Percentiles rank a stretch among this genome's conserved stretches.
These are phyloP conservation scores for Aspergillus sparsus DNA, from an alignment of 495 filamentous ascomycete species.

Conservation along the genomic window DNA sequence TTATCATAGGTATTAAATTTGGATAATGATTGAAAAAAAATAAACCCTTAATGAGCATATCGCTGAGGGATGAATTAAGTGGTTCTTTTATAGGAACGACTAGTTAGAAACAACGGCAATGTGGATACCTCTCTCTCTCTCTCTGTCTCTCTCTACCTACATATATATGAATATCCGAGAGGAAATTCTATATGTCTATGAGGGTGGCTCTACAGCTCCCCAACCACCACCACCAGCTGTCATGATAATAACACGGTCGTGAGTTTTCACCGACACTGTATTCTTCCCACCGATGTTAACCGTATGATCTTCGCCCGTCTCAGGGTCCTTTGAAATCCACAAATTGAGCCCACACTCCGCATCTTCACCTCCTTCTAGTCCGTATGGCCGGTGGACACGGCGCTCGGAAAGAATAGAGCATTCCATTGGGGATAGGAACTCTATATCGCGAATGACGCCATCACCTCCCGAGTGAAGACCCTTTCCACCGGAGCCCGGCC, in stretches of 20 bases:
- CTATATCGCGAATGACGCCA: slow-evolving; percentile 90
- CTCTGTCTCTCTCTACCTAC: too few relatives aligned
- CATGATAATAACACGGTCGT: slow-evolving; percentile 81
- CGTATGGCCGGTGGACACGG: slow-evolving; percentile 85
- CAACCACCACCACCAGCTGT: slow-evolving; percentile 57
- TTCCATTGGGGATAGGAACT: slow-evolving; percentile 87
- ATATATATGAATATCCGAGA: not conserved
- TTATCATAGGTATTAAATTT: too few relatives aligned
- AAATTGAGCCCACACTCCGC: slow-evolving; percentile 78
- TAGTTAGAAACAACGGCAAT: too few relatives aligned
- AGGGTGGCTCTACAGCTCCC: not conserved
- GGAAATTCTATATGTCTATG: not conserved
- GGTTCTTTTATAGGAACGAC: not conserved
- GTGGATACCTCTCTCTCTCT: too few relatives aligned
- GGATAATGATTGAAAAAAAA: too few relatives aligned
- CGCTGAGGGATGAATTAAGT: not conserved
- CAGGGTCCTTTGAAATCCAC: slow-evolving; percentile 70
- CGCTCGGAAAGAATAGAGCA: slow-evolving; percentile 88
- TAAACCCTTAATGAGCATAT: too few relatives aligned
- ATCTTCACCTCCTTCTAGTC: slow-evolving; percentile 82
- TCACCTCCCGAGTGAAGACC: slow-evolving; percentile 84
- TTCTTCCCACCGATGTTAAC: slow-evolving; percentile 95
- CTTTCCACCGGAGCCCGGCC: slow-evolving; percentile 63
- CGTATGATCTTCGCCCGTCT: slow-evolving; percentile 34
- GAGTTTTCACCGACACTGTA: slow-evolving; percentile 79